Evolutionary conservation across 495 filamentous ascomycete genomes (phyloP), one percentile per base, ranked within the genome.

Genomic region (Gamarada debralockiae): DNA sequence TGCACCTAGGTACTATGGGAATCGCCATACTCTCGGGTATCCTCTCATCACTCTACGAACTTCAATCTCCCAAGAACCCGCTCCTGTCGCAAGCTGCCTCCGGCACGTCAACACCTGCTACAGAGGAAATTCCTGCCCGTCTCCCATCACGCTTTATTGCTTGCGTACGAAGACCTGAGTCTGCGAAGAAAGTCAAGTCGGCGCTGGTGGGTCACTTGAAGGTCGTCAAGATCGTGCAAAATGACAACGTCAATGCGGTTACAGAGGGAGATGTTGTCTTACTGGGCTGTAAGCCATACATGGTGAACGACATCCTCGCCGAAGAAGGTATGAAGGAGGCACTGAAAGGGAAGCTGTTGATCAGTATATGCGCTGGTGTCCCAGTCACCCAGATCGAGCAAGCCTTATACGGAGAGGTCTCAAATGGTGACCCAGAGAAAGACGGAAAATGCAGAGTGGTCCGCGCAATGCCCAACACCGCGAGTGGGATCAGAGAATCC

Each of bases 361-460:
- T 97, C 58, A 86, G 80, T 61, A 89, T 96, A 50, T 78, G 89
- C 37, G 92, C 89, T 1, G 92, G 92, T n/a, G 83, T 92, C 4
- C 78, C 83, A 0, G 79, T 81, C 0, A 42, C 73, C 13, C 78
- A 90, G 55, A 78, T 96, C 24, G 73, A 79, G 51, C 62, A 65
- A 3, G 74, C 76, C n/a, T 67, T 95, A 1, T 78, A 81, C 48
- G 70, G 70, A 0, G 67, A 66, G 17, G 64, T 66, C 0, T 59
- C 56, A 10, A 51, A 56, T 14, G 61, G 71, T 55, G 65, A 75
- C 54, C 60, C 64, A 37, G 53, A 68, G 52, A 39, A 33, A 6
- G 20, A 47, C 8, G 62, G 15, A 14, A 68, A 60, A 37, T 90
- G 78, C 68, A 72, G 69, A 20, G 69, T 92, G 34, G 82, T 93